phyloP scores from a whole-genome alignment of 2,329 filamentous ascomycete species.

The Hypoxylon sp. region DNA sequence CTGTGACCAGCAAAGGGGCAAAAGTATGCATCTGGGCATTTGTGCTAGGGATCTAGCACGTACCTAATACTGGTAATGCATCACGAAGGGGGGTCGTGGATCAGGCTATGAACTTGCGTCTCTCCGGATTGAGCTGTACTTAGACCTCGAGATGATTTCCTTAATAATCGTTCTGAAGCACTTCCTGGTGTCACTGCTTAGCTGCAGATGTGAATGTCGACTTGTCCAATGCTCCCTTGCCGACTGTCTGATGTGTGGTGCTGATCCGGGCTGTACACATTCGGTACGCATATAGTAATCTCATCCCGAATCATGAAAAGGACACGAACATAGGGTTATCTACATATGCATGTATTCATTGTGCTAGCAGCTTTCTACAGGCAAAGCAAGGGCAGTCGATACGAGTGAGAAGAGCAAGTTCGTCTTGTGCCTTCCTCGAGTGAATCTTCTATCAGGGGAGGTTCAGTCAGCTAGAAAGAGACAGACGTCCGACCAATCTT shows the following conservation, averaged over 20 bases:
- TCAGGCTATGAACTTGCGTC: conserved; percentile 40
- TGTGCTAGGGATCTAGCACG: conserved; percentile 44
- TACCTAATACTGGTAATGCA: conserved; percentile 45
- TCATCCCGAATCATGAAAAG: too few species aligned
- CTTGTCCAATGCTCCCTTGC: neutral
- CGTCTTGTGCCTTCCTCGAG: too few species aligned
- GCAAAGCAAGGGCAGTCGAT: too few species aligned
- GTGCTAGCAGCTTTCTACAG: too few species aligned
- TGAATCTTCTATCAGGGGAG: too few species aligned
- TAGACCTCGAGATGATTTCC: conserved; percentile 45
- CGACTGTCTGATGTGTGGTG: neutral
- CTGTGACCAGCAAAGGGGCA: conserved; percentile 31
- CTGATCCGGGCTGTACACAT: too few species aligned
- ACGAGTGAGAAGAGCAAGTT: too few species aligned
- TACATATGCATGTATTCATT: too few species aligned
- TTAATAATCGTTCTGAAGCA: conserved; percentile 40
- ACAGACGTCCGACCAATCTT: neutral
- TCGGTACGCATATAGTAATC: too few species aligned
- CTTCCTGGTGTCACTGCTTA: neutral
- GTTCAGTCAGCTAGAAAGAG: too few species aligned
- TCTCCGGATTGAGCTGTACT: conserved; percentile 44
- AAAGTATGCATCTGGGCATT: conserved; percentile 47
- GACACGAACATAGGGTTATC: too few species aligned
- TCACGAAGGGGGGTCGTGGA: conserved; percentile 42
- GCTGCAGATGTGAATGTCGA: neutral